These are phyloP conservation scores for Miamiensis avidus DNA, from an alignment of 169 alveolate genomes.

Conservation along the genomic window DNA sequence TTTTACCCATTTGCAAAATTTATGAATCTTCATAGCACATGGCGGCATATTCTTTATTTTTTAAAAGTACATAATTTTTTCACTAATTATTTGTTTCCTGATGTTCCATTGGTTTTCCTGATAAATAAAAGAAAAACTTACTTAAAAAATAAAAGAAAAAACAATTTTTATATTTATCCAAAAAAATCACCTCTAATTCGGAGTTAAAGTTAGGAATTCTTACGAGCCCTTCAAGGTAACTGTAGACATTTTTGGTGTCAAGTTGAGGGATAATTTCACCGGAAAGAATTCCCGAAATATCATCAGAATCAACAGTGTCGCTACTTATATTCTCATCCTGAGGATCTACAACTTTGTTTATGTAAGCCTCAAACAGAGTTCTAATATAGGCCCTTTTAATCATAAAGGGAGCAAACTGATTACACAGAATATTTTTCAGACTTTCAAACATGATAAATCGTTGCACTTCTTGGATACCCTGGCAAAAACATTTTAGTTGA, in stretches of 20 bases:
- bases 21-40: not conserved
- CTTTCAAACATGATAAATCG: conserved; percentile 34
- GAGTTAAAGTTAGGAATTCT: not conserved
- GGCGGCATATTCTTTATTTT: not conserved
- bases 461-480: conserved; percentile 42
- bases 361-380: conserved; percentile 41
- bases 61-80: not conserved
- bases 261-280: conserved; percentile 38
- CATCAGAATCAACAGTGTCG: conserved; percentile 29
- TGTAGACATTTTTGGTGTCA: conserved; percentile 16
- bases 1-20: not conserved
- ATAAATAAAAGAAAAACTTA: not conserved
- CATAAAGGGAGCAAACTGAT: conserved; percentile 17
- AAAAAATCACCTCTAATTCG: not conserved
- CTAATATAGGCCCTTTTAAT: conserved; percentile 34
- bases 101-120: not conserved
- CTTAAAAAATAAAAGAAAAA: not conserved
- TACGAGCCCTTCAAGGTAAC: conserved; percentile 35
- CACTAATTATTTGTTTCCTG: not conserved
- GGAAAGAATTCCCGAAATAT: conserved; percentile 31
- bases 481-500: not conserved
- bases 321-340: conserved; percentile 15
- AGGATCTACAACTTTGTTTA: conserved; percentile 31
- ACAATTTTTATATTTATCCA: not conserved
- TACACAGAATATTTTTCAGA: conserved; percentile 17